Base-by-base conservation (phyloP, 495 filamentous ascomycete genomes). In the Cryomyces minteri region DNA sequence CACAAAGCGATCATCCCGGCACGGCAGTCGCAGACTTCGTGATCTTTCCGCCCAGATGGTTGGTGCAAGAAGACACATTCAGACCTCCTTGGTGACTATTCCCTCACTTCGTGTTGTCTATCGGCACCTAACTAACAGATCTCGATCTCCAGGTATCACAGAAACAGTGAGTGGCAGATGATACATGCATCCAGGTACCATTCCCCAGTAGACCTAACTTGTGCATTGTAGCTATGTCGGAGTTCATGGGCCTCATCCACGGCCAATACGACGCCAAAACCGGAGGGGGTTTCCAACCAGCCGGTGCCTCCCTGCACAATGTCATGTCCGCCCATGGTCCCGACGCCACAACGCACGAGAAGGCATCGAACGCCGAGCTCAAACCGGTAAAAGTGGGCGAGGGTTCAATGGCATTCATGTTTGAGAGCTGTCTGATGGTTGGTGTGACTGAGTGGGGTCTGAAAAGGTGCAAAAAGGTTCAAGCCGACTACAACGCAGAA, bases 381-480 rank as follows among this genome's bases (percentile, higher is more conserved):
- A 70, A 70, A 55, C 75, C 75, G 8, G 56, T 55, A 41, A 79
- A 78, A 58, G 67, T 77, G 30, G 75, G 74, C 0, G 73, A 74
- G 44, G 70, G 71, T 11, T 76, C 72, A 48, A 71, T 79, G 71
- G 74, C 74, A 5, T 79, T 79, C 47, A 79, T 79, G 75, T 79
- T 79, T 59, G 75, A 79, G 58, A 76, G 71, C 62, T 58, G 49
- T 40, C 51, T 61, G 37, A 92, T 93, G 87, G 73, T 94, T 7
- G 87, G 87, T 4, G 84, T 93, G 10, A 92, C 86, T 11, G 82
- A 88, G 51, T 94, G 87, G 87, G 87, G 84, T 0, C 61, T 93
- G 43, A 79, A 82, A 61, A 77, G 69, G 40, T 93, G 86, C 52
- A 67, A 72, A 54, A 92, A 88, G 67, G 80, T 93, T 34, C 87